Percentiles rank a stretch among this genome's conserved stretches.
Evolutionary conservation across 2,329 filamentous ascomycete species (phyloP).

Genomic region (Camptophora hylomeconis): DNA sequence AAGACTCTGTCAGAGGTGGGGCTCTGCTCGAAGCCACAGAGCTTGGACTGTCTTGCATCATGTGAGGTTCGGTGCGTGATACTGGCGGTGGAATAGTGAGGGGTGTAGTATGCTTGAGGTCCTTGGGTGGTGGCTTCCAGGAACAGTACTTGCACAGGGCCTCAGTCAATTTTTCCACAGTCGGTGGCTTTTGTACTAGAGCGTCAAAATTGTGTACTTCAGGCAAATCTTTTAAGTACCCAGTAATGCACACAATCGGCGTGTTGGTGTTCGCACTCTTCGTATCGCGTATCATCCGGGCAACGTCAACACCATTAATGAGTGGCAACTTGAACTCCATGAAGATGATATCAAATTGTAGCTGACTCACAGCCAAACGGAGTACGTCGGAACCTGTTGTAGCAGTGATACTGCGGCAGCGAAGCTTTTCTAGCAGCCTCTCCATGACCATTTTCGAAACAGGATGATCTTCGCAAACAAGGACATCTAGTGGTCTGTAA

Average conservation of each 20-base stretch:
- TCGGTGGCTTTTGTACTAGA: conserved; percentile 92
- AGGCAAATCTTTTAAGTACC: conserved; percentile 93
- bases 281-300: conserved; percentile 93
- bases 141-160: conserved; percentile 78
- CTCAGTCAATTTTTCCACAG: conserved; percentile 78
- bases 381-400: conserved; percentile 83
- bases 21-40: conserved; percentile 64
- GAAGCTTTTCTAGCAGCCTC: conserved; percentile 84
- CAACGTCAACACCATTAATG: conserved; percentile 88
- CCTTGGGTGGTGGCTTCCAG: conserved; percentile 70
- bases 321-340: conserved; percentile 93
- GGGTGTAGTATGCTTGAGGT: conserved; percentile 36
- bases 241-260: conserved; percentile 90
- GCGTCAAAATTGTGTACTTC: conserved; percentile 93
- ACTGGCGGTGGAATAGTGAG: conserved; percentile 35
- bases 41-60: conserved; percentile 67
- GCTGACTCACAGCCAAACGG: conserved; percentile 86
- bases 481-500: conserved; percentile 81
- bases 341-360: conserved; percentile 98
- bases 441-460: conserved; percentile 99
- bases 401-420: conserved; percentile 86
- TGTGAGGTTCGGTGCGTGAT: conserved; percentile 28
- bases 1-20: conserved; percentile 56
- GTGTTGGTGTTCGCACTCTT: conserved; percentile 91
- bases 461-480: conserved; percentile 96